Base-by-base conservation (phyloP, 371 early-diverging fungal genomes). In the Mucor circinelloides region DNA sequence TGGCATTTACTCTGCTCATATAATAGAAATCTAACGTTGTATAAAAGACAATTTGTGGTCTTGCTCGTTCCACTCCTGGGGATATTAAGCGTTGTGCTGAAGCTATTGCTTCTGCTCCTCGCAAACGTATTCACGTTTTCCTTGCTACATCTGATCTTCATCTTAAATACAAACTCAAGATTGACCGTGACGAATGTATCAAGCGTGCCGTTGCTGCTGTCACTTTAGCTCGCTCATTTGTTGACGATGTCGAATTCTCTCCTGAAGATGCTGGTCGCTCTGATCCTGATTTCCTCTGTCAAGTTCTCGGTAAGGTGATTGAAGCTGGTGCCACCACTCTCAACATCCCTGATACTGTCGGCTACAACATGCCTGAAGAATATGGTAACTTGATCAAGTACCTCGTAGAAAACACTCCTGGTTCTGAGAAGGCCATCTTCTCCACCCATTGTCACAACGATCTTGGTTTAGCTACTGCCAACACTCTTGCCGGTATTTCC, bases 371-470 rank as follows among this genome's bases (percentile, higher is more conserved):
- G 38, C 98, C 98, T 7, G 88, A 91, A 58, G 94, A 96, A 76
- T 97, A 94, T 69, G 97, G 96, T 10, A 79, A 76, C 7, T 81
- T 95, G 73, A 94, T 98, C 72, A 84, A 86, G 68, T 89, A 95
- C 76, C 78, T 97, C 69, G 84, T 91, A 7, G 78, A 83, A 50
- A 85, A 96, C 75, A 94, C 95, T 12, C 78, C 76, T 40, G 95
- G 94, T 36, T 83, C 87, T 5, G 89, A 93, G 58, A 88, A 87
- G 80, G 93, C 88, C 27, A 82, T 87, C 38, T 97, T 93, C 90
- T 96, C 96, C 17, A 94, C 95, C 7, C 98, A 98, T 71, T 98
- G 98, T 78, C 98, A 98, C 83, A 93, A 98, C 73, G 98, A 98
- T 74, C 88, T 98, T 44, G 98, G 98, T 44, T 86, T 98, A 36